Conservation (phyloP, 768 basidiomycete genomes). For the Agaricus subrufescens region DNA sequence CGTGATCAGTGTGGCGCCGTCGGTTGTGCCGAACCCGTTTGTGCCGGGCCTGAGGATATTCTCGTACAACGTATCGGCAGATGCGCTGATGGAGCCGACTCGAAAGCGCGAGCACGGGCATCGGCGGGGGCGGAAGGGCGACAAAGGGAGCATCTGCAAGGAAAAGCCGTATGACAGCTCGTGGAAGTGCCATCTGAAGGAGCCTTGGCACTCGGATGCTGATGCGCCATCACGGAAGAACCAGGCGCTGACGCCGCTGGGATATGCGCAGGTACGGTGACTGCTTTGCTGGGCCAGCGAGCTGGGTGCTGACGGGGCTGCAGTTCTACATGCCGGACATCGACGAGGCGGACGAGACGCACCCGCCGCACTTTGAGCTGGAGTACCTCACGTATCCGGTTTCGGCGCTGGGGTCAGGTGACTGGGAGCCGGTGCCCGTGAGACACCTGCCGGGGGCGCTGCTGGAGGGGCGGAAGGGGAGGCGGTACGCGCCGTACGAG, state of each 20-base stretch:
- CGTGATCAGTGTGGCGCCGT: slow-evolving; percentile 75
- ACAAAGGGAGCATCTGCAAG: slow-evolving; percentile 43
- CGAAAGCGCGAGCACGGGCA: slow-evolving; percentile 45
- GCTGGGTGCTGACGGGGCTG: slow-evolving; percentile 10
- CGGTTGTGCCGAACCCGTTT: slow-evolving; percentile 86
- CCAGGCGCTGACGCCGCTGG: slow-evolving; percentile 65
- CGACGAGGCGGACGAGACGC: slow-evolving; percentile 38
- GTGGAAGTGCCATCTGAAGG: slow-evolving; percentile 60
- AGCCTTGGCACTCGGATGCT: slow-evolving; percentile 57
- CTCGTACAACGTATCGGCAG: slow-evolving; percentile 67
- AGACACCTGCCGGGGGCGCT: slow-evolving; percentile 49
- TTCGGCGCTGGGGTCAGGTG: slow-evolving; percentile 26
- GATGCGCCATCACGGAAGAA: slow-evolving; percentile 70
- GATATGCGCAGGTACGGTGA: slow-evolving; percentile 77
- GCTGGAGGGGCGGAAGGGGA: slow-evolving; percentile 31
- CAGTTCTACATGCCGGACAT: slow-evolving; percentile 69
- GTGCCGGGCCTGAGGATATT: slow-evolving; percentile 77
- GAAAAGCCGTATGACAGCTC: slow-evolving; percentile 48
- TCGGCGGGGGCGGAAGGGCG: slow-evolving; percentile 38
- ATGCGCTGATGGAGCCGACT: slow-evolving; percentile 11
- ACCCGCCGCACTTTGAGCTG: slow-evolving; percentile 60
- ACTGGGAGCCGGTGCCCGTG: slow-evolving; percentile 44
- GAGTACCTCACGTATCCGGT: slow-evolving; percentile 72
- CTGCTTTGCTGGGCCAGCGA: slow-evolving; percentile 8
- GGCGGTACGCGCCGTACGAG: slow-evolving; percentile 61